A percentile compares a stretch with the other conserved stretches of the same genome.
These are phyloP conservation scores for Dysphania ambrosioides DNA, from an alignment of 148 eudicot species.

Conservation along the genomic window DNA sequence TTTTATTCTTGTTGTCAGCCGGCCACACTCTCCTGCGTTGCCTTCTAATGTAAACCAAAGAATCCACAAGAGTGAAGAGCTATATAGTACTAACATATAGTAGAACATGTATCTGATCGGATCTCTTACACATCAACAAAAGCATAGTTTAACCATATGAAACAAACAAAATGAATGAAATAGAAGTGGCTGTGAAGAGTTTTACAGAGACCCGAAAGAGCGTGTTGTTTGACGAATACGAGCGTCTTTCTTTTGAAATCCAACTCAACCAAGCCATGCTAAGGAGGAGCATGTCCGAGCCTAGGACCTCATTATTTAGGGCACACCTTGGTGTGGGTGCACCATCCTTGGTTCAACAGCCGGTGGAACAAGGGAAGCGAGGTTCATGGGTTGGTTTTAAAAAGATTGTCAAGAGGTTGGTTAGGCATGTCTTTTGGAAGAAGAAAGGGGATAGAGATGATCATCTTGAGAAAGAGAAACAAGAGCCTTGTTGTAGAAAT, in stretches of 20 bases:
- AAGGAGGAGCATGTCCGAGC: conserved; percentile 68
- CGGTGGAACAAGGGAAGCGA: conserved; percentile 33
- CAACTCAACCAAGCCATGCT: conserved; percentile 78
- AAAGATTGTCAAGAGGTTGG: conserved; percentile 53
- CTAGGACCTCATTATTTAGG: conserved; percentile 27
- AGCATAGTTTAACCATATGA: too few relatives aligned
- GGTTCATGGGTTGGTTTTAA: conserved; percentile 42
- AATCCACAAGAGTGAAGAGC: conserved; percentile 11
- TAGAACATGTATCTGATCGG: too few relatives aligned
- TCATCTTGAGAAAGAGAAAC: conserved; percentile 5
- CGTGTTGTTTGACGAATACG: conserved; percentile 64
- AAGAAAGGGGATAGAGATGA: conserved; percentile 14
- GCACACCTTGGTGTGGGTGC: too few relatives aligned
- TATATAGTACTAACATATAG: background rate
- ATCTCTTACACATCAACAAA: too few relatives aligned
- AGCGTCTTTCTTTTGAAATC: conserved; percentile 66
- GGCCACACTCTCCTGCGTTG: background rate
- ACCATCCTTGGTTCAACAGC: conserved; percentile 25
- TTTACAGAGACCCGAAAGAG: conserved; percentile 45
- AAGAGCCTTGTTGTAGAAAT: background rate
- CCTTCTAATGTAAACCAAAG: conserved; percentile 31
- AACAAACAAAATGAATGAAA: conserved; percentile 29
- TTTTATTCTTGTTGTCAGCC: background rate
- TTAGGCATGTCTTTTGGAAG: conserved; percentile 49
- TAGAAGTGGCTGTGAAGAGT: conserved; percentile 31